Evolutionary conservation across 2,329 filamentous ascomycete genomes (phyloP).

Genomic region (Stemphylium lycopersici): DNA sequence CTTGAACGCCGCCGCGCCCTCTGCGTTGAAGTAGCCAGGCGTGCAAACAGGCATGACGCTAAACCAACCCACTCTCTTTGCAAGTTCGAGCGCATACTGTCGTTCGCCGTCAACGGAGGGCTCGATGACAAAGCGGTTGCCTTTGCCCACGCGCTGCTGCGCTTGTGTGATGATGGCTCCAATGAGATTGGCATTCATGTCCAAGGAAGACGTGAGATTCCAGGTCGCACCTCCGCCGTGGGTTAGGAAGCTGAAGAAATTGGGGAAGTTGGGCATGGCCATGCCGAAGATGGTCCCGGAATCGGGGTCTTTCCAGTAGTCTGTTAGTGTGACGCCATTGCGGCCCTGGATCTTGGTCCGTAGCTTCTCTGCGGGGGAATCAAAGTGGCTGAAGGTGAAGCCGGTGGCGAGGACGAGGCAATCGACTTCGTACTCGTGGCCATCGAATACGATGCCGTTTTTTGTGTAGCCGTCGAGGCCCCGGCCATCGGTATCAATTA

Average conservation of each 20-base stretch:
- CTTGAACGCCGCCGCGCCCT: too few relatives aligned
- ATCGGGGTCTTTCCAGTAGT: background rate
- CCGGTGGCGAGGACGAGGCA: background rate
- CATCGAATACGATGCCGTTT: background rate
- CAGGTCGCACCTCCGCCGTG: background rate
- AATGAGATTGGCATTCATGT: background rate
- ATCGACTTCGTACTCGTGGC: background rate
- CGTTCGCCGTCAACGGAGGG: background rate
- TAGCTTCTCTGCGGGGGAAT: background rate
- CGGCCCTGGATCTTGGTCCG: background rate
- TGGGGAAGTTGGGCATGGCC: background rate
- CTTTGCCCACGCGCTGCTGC: background rate
- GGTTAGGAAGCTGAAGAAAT: background rate
- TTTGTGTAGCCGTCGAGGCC: slow-evolving; percentile 51
- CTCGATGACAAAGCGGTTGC: background rate
- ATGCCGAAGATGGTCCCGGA: background rate
- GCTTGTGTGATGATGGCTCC: background rate
- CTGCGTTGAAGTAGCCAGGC: background rate
- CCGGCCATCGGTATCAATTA: slow-evolving; percentile 65
- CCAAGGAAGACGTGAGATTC: background rate
- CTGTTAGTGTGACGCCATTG: background rate
- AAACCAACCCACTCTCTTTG: background rate
- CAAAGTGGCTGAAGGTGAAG: background rate
- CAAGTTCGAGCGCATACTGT: background rate
- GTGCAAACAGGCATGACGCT: background rate